Evolutionary conservation across 495 filamentous ascomycete genomes (phyloP), one percentile per base, ranked within the genome.

Genomic region (Evernia prunastri): DNA sequence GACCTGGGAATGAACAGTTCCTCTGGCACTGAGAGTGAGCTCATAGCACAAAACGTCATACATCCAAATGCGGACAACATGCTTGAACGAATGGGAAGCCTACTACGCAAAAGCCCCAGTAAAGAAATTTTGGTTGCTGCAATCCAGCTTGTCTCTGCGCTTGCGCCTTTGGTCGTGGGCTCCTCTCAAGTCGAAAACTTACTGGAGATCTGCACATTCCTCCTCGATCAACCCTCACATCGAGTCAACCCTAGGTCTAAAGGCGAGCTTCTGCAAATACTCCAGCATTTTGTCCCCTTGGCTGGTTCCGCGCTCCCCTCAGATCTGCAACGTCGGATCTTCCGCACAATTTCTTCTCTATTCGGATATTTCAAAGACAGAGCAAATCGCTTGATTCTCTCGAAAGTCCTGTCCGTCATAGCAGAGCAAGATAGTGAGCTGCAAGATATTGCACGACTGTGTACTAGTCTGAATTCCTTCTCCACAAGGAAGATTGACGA

Each of bases 311-410:
- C 84, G 51, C 78, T 84, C 60, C 77, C 86, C 40, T 71, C 75
- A 10, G 80, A 77, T 67, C 58, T 94, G 69, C 80, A 84, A 76
- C 71, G 78, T 56, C 74, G 75, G 23, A 79, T 87, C 3, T 89
- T 85, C 71, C 73, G 74, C 45, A 89, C 86, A 0, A 74, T 90
- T 5, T 84, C 86, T 15, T 86, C 89, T 0, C 78, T 96, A 54
- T 97, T 95, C 63, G 87, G 89, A 47, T 95, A 87, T 73, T 95
- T 96, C 79, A 88, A 84, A 67, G 92, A 96, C 70, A 84, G 86
- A 47, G 70, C 77, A 33, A 92, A 89, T 69, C 81, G 94, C 61
- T 77, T 86, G 63, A 79, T 86, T 0, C 74, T 97, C 29, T 87
- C 88, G 29, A 78, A 83, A 59, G 87, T 96, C 17, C 75, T 97